Base-by-base conservation (phyloP, 352 stramenopile species). In the Phytophthora colocasiae region DNA sequence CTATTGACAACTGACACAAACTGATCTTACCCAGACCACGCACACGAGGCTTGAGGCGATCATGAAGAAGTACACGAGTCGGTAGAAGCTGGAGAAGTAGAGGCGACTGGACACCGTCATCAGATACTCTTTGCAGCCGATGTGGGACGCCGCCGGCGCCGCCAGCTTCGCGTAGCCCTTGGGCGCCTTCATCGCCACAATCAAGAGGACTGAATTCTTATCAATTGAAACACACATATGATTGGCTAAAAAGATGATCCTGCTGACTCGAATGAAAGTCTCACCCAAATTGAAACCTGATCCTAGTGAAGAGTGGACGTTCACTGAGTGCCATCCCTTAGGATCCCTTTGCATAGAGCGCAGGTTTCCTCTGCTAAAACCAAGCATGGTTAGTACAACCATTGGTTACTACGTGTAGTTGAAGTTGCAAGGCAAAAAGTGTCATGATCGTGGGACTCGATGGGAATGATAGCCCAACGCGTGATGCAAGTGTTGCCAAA, bases 21-120 rank as follows among this genome's bases (percentile, higher is more conserved):
- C 14, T 46, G 8, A 36, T 34, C 78, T 43, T 57, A 91, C 85
- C 87, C 84, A 95, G 22, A 85, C 72, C 44, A 93, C 73, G 58
- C 87, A 95, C 32, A 89, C 60, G 15, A 88, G 58, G 53, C 87
- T 95, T 14, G 85, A 83, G 17, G 78, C 58, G 49, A 95, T 80
- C 55, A 89, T 95, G 75, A 92, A 80, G 68, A 92, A 88, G 74
- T 93, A 95, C 43, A 93, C 71, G 29, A 88, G 50, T 2, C 85
- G 76, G 57, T 93, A 93, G 62, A 90, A 77, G 54, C 75, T 78
- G 31, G 87, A 95, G 66, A 95, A 95, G 73, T 95, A 95, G 19
- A 95, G 72, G n/a, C 80, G 84, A 47, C 84, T 92, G 19, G 83
- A 81, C 32, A 95, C 73, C 12, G 86, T 89, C 75, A 91, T 80